A percentile compares a stretch with the other conserved stretches of the same genome.
These are phyloP conservation scores for Graphiopsis chlorocephala DNA, from an alignment of 2,329 filamentous ascomycete species.

Conservation along the genomic window DNA sequence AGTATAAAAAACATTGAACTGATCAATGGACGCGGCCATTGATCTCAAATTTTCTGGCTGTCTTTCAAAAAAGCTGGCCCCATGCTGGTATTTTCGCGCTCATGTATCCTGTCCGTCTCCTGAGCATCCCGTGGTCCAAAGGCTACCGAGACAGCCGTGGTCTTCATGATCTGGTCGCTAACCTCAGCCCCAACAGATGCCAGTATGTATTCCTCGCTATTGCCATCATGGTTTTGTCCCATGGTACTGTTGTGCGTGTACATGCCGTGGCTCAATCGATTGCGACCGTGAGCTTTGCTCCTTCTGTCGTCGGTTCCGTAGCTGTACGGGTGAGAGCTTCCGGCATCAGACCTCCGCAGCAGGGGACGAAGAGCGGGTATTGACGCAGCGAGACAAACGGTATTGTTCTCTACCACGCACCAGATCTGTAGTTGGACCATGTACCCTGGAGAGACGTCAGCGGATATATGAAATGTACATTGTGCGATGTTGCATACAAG, in stretches of 20 bases:
- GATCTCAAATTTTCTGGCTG: not conserved
- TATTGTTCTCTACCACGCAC: conserved; percentile 18
- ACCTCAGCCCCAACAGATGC: conserved; percentile 5
- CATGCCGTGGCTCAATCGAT: not conserved
- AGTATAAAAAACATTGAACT: not conserved
- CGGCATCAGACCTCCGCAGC: not conserved
- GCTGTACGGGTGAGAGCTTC: not conserved
- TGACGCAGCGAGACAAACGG: conserved; percentile 20
- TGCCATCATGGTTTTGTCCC: not conserved
- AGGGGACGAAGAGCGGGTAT: conserved; percentile 18
- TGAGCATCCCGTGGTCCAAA: not conserved
- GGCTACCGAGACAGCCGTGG: not conserved
- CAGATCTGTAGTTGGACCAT: conserved; percentile 18
- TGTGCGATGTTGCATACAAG: not conserved
- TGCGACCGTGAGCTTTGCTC: not conserved
- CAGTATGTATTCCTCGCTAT: conserved; percentile 15
- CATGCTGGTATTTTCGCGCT: not conserved
- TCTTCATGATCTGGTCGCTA: not conserved
- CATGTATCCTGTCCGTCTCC: not conserved
- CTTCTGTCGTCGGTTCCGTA: not conserved
- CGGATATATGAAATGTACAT: not conserved
- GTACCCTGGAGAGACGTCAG: conserved; percentile 17
- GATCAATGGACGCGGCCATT: not conserved
- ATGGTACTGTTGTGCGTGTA: not conserved
- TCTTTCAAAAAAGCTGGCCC: not conserved